These are phyloP conservation scores for Cryphonectria carpinicola DNA, from an alignment of 2,329 filamentous ascomycete species.

Conservation along the genomic window DNA sequence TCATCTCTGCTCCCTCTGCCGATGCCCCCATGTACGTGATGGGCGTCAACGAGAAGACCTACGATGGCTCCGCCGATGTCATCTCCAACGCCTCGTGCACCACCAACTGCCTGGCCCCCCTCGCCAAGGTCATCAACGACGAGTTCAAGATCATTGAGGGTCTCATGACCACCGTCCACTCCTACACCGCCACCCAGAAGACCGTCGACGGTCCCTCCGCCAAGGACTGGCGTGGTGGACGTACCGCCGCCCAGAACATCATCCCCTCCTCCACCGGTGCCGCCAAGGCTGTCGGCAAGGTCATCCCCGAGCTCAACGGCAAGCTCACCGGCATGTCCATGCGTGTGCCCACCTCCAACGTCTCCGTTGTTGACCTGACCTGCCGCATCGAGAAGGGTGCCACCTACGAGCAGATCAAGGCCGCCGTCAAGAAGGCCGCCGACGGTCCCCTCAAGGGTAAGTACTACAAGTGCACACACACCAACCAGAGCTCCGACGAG, in stretches of 20 bases:
- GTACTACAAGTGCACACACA: slow-evolving; percentile 38
- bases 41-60: slow-evolving; percentile 95
- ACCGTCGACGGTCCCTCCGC: slow-evolving; percentile 95
- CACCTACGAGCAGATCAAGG: slow-evolving; percentile 90
- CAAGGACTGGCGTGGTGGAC: slow-evolving; percentile 99
- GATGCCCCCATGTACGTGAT: slow-evolving; percentile 99
- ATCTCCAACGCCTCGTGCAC: slow-evolving; percentile 99
- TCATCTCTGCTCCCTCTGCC: slow-evolving; percentile 88
- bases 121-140: slow-evolving; percentile 99
- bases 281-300: slow-evolving; percentile 99
- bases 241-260: slow-evolving; percentile 99
- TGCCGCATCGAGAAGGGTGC: slow-evolving; percentile 90
- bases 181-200: slow-evolving; percentile 99
- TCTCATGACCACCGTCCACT: slow-evolving; percentile 99
- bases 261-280: slow-evolving; percentile 99
- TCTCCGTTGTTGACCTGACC: slow-evolving; percentile 98
- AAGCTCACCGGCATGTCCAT: slow-evolving; percentile 99
- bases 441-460: slow-evolving; percentile 84
- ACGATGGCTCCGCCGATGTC: slow-evolving; percentile 88
- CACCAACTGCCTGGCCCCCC: slow-evolving; percentile 99
- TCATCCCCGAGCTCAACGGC: slow-evolving; percentile 96
- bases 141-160: slow-evolving; percentile 97
- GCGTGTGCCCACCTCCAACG: slow-evolving; percentile 98
- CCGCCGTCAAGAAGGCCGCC: slow-evolving; percentile 83
- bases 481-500: background rate